Conservation (phyloP, 345 rosid species). For the Alliaria petiolata region DNA sequence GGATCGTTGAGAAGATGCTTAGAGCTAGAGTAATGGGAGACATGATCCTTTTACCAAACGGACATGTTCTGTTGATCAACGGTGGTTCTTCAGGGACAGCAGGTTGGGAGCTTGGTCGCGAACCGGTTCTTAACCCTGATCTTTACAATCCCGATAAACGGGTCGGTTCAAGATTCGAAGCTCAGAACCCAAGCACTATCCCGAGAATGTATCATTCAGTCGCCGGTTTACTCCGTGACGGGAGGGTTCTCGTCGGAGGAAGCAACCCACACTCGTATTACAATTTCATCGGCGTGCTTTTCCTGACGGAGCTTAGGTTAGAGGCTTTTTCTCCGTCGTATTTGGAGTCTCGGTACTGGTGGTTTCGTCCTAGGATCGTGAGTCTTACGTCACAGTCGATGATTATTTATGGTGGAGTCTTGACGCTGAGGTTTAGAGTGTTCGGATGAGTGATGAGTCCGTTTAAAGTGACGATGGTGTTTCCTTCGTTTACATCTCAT, state of each 20-base stretch:
- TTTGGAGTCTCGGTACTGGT: constrained; percentile 27
- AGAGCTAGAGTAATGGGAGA: too few relatives aligned
- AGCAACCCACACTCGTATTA: constrained; percentile 59
- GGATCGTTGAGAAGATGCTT: too few relatives aligned
- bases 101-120: too few relatives aligned
- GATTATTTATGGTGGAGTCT: constrained; percentile 26
- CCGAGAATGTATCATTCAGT: constrained; percentile 70
- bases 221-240: constrained; percentile 57
- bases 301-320: constrained; percentile 57
- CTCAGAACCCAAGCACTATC: constrained; percentile 40
- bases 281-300: constrained; percentile 48
- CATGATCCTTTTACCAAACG: too few relatives aligned
- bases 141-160: too few relatives aligned
- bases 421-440: constrained; percentile 39
- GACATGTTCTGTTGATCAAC: too few relatives aligned
- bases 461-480: constrained; percentile 39
- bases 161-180: constrained; percentile 38
- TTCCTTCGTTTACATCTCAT: constrained; percentile 61
- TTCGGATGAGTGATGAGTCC: constrained; percentile 22
- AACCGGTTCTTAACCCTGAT: too few relatives aligned
- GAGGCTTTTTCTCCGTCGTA: constrained; percentile 64
- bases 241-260: constrained; percentile 60
- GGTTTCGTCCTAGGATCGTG: constrained; percentile 42
- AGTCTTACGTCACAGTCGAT: constrained; percentile 25
- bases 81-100: too few relatives aligned